Evolutionary conservation across 495 filamentous ascomycete genomes (phyloP).

Genomic region (Clohesyomyces aquaticus): DNA sequence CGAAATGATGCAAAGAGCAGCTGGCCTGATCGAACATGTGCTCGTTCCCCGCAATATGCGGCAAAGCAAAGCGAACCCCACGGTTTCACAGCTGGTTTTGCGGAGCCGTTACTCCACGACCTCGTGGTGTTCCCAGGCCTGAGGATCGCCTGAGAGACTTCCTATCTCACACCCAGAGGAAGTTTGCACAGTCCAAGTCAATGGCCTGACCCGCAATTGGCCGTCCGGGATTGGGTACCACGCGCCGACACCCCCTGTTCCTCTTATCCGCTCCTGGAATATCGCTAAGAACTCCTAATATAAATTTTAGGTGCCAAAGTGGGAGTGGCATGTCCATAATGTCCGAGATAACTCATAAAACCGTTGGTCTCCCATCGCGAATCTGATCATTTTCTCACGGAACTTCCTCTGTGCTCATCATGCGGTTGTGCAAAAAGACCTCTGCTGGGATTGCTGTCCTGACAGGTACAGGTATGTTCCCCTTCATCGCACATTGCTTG

Average conservation of each 20-base stretch:
- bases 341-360: conserved; percentile 24
- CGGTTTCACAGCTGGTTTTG: neutral
- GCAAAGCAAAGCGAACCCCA: conserved; percentile 9
- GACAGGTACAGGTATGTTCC: conserved; percentile 17
- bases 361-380: conserved; percentile 16
- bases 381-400: conserved; percentile 3
- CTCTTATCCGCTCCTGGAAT: conserved; percentile 23
- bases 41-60: conserved; percentile 11
- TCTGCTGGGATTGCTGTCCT: conserved; percentile 3
- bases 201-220: conserved; percentile 28
- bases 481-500: neutral
- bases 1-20: neutral
- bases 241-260: conserved; percentile 26
- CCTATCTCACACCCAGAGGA: conserved; percentile 14
- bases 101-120: neutral
- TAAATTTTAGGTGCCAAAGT: conserved; percentile 19
- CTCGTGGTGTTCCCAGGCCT: neutral
- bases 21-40: neutral
- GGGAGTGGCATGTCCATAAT: conserved; percentile 14
- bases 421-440: conserved; percentile 12
- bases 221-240: conserved; percentile 34
- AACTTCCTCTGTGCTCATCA: conserved; percentile 9
- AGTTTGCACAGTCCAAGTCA: conserved; percentile 12
- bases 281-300: conserved; percentile 27
- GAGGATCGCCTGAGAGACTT: conserved; percentile 26